Evolutionary conservation across 306 rosid genomes (phyloP).

Genomic region (Corylus heterophylla): DNA sequence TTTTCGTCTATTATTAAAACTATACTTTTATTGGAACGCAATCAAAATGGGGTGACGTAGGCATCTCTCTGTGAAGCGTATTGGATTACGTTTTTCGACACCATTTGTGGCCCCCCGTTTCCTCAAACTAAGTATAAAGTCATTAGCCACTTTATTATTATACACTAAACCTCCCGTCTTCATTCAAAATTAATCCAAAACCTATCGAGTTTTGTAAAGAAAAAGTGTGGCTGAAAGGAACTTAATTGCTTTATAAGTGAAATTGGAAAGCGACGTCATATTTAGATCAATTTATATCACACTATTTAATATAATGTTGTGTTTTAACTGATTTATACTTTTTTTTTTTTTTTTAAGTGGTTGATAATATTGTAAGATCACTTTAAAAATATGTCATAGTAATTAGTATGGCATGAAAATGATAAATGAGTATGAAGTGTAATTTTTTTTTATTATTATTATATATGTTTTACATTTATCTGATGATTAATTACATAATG

Average conservation of each 20-base stretch:
- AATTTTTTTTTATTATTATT: not conserved
- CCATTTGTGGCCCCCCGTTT: slow-evolving; percentile 19
- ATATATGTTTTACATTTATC: not conserved
- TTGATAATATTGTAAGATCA: no score
- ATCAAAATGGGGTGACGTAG: slow-evolving; percentile 37
- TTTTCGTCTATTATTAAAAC: slow-evolving; percentile 8
- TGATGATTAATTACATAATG: not conserved
- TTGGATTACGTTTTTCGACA: slow-evolving; percentile 48
- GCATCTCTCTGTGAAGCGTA: slow-evolving; percentile 23
- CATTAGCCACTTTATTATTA: slow-evolving; percentile 24
- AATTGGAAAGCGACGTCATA: not conserved
- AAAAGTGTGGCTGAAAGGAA: slow-evolving; percentile 25
- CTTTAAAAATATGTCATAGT: no score
- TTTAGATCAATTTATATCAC: no score
- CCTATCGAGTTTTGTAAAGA: slow-evolving; percentile 30
- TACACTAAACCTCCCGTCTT: slow-evolving; percentile 21
- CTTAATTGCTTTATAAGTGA: slow-evolving; percentile 19
- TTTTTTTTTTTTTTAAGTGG: no score
- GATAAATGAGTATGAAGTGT: no score
- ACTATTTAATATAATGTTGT: no score
- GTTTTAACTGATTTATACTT: no score
- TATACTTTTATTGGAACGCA: not conserved
- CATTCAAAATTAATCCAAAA: slow-evolving; percentile 32
- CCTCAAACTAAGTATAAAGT: slow-evolving; percentile 28
- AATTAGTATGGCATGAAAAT: no score